Evolutionary conservation across 371 early-diverging fungal species (phyloP).

Genomic region (Mucor mucedo): DNA sequence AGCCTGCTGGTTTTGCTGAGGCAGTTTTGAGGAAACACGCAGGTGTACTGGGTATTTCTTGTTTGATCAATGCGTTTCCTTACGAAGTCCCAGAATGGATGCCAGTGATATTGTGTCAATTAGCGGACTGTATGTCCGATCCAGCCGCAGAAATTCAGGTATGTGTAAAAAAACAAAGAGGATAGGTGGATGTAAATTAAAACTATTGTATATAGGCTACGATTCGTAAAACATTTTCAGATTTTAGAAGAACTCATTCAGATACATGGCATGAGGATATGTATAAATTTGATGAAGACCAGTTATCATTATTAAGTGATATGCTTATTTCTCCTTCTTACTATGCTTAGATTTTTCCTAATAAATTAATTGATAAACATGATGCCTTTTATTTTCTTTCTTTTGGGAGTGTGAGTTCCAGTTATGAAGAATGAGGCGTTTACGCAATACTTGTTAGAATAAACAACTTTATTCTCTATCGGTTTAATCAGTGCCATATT

Average conservation of each 20-base stretch:
- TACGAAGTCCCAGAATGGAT: slow-evolving; percentile 92
- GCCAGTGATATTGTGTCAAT: slow-evolving; percentile 77
- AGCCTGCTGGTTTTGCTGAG: slow-evolving; percentile 58
- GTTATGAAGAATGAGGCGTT: too few relatives aligned
- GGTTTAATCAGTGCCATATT: too few relatives aligned
- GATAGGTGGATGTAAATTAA: too few relatives aligned
- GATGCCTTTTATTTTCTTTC: too few relatives aligned
- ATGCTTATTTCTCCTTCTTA: slow-evolving; percentile 87
- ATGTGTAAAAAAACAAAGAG: not conserved
- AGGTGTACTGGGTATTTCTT: slow-evolving; percentile 86
- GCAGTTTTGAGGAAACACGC: slow-evolving; percentile 82
- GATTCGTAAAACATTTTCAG: slow-evolving; percentile 85
- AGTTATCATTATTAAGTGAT: slow-evolving; percentile 80
- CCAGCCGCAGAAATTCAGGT: slow-evolving; percentile 85
- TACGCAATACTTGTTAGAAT: too few relatives aligned
- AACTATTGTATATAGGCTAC: slow-evolving; percentile 51
- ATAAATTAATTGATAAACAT: too few relatives aligned
- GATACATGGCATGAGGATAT: slow-evolving; percentile 94
- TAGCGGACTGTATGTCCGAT: slow-evolving; percentile 83
- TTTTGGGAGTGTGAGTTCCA: too few relatives aligned
- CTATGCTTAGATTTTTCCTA: slow-evolving; percentile 59
- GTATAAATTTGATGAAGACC: slow-evolving; percentile 75
- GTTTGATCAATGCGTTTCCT: slow-evolving; percentile 87
- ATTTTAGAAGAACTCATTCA: slow-evolving; percentile 91
- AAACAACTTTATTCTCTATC: too few relatives aligned